Evolutionary conservation across 1,284 basidiomycete genomes (phyloP).

Genomic region (Porogramme epimiltina): DNA sequence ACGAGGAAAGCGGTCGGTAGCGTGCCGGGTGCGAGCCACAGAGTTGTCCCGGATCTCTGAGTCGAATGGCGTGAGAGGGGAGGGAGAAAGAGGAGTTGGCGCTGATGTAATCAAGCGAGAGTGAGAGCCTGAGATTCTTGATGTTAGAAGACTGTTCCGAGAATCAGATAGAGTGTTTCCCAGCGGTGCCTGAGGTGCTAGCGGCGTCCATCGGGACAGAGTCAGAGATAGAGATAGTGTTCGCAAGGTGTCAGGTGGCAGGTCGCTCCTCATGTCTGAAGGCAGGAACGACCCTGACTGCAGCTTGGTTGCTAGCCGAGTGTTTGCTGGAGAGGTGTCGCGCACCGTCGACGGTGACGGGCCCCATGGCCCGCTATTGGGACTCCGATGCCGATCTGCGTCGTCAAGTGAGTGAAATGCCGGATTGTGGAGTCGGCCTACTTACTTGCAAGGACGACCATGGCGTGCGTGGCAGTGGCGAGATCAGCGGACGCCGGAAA

Average conservation of each 20-base stretch:
- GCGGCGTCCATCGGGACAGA: conserved; percentile 18
- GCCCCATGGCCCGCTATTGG: conserved; percentile 4
- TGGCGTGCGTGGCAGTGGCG: conserved; percentile 3
- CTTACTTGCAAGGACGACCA: conserved; percentile 20
- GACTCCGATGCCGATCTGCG: conserved; percentile 11
- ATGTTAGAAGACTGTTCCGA: conserved; percentile 15
- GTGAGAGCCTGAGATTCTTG: conserved; percentile 15
- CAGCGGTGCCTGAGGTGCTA: conserved; percentile 4
- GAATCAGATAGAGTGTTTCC: not conserved
- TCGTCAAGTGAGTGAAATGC: conserved; percentile 5
- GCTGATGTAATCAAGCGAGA: conserved; percentile 21
- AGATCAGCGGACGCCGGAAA: not conserved
- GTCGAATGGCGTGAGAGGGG: conserved; percentile 13
- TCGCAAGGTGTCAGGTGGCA: conserved; percentile 10
- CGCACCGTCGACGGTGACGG: conserved; percentile 11
- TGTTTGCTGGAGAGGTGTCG: conserved; percentile 5
- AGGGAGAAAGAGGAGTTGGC: conserved; percentile 6
- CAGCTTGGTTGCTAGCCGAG: conserved; percentile 4
- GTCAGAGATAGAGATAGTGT: conserved; percentile 14
- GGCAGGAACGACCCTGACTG: conserved; percentile 8
- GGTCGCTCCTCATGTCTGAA: conserved; percentile 6
- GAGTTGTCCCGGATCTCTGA: conserved; percentile 14
- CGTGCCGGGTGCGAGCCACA: conserved; percentile 16
- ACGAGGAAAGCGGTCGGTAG: conserved; percentile 26
- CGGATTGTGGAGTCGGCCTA: conserved; percentile 2